phyloP scores from a whole-genome alignment of 768 basidiomycete species.

The Mycena indigotica region DNA sequence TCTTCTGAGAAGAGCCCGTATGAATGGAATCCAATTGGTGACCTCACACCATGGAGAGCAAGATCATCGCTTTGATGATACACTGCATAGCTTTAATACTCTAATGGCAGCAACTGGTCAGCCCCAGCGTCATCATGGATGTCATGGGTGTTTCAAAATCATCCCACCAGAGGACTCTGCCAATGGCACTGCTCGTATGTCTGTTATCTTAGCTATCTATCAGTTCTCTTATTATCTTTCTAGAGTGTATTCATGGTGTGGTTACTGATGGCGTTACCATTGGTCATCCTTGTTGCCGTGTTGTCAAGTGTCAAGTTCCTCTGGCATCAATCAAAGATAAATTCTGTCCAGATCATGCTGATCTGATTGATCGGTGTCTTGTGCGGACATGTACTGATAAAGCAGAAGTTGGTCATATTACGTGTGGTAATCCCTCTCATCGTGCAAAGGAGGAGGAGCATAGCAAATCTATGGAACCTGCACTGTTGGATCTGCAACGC shows the following conservation, averaged over 20 bases:
- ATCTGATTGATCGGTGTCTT: slow-evolving; percentile 16
- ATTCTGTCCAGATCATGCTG: slow-evolving; percentile 24
- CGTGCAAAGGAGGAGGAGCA: background rate
- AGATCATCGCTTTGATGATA: background rate
- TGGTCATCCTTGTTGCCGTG: slow-evolving; percentile 34
- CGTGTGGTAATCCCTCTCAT: slow-evolving; percentile 16
- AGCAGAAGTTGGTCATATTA: slow-evolving; percentile 12
- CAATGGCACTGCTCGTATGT: background rate
- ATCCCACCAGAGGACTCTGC: background rate
- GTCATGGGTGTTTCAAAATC: background rate
- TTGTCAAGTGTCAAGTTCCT: slow-evolving; percentile 30
- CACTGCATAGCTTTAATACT: background rate
- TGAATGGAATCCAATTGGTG: background rate
- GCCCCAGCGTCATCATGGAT: background rate
- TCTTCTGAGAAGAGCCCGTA: background rate
- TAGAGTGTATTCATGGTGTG: slow-evolving; percentile 15
- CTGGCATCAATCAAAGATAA: slow-evolving; percentile 11
- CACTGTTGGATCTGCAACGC: background rate
- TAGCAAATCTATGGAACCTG: background rate
- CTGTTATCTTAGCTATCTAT: background rate
- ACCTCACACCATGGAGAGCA: background rate
- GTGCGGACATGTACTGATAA: slow-evolving; percentile 14
- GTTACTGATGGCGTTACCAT: slow-evolving; percentile 37
- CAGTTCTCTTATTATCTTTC: background rate
- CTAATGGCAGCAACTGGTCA: background rate